Percentiles rank a stretch among this genome's conserved stretches.
These are phyloP conservation scores for Salvia sclarea DNA, from an alignment of 305 asterid genomes.

Conservation along the genomic window DNA sequence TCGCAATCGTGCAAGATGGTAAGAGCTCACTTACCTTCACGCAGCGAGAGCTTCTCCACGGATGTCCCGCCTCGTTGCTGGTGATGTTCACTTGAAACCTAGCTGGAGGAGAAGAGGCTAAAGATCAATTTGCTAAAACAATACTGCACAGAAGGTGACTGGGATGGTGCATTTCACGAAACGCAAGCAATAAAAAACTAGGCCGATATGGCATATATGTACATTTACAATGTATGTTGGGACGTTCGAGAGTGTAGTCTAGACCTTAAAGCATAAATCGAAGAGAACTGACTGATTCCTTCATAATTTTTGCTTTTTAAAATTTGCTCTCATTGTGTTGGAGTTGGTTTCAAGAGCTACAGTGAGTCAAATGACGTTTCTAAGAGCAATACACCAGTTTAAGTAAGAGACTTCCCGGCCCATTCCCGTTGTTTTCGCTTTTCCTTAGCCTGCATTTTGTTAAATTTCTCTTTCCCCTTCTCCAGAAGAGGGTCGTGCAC, in stretches of 20 bases:
- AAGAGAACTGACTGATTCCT: background rate
- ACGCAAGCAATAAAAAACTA: background rate
- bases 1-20: background rate
- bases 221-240: slow-evolving; percentile 14
- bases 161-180: background rate
- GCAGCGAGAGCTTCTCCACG: background rate
- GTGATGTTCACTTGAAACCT: slow-evolving; percentile 18
- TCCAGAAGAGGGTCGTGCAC: slow-evolving; percentile 95
- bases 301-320: background rate
- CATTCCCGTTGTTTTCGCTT: slow-evolving; percentile 88
- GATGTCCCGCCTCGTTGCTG: background rate
- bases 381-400: slow-evolving; percentile 29
- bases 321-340: background rate
- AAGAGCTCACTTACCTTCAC: slow-evolving; percentile 20
- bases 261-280: background rate
- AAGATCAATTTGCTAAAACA: slow-evolving; percentile 1
- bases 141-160: background rate
- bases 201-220: background rate
- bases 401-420: slow-evolving; percentile 93
- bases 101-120: background rate
- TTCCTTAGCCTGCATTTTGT: slow-evolving; percentile 87
- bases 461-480: slow-evolving; percentile 95
- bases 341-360: background rate
- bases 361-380: background rate
- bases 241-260: slow-evolving; percentile 16